Conservation (phyloP, 768 basidiomycete genomes). For the Holtermannia corniformis region DNA sequence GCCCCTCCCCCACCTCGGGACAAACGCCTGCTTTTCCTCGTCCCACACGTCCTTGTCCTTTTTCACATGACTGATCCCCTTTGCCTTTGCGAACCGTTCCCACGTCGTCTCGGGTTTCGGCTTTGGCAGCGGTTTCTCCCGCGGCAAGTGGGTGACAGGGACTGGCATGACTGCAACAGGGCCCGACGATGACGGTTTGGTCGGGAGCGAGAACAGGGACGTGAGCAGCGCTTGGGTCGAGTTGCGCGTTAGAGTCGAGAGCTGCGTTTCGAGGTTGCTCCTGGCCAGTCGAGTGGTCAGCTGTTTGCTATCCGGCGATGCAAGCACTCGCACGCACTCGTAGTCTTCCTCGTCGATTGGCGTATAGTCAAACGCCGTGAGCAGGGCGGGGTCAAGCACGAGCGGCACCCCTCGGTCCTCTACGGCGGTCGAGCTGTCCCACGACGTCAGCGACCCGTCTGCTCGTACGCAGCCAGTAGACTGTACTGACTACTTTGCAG, state of each 20-base stretch:
- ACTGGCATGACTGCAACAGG: constrained; percentile 72
- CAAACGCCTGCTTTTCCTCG: constrained; percentile 88
- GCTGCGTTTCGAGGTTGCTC: constrained; percentile 67
- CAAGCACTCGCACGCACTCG: constrained; percentile 48
- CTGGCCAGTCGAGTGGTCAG: constrained; percentile 42
- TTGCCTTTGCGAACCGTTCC: constrained; percentile 88
- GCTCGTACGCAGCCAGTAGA: background rate
- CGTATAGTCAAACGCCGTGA: constrained; percentile 80
- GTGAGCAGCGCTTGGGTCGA: constrained; percentile 73
- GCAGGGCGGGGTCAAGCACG: constrained; percentile 68
- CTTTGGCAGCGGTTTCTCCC: constrained; percentile 86
- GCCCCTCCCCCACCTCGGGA: constrained; percentile 72
- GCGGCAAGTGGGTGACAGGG: constrained; percentile 66
- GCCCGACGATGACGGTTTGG: constrained; percentile 50
- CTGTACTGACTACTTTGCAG: constrained; percentile 62
- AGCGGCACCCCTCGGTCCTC: constrained; percentile 41
- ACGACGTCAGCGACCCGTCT: constrained; percentile 6
- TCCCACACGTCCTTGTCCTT: constrained; percentile 82
- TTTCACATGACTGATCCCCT: constrained; percentile 75
- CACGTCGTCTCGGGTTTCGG: constrained; percentile 90
- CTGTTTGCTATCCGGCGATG: background rate
- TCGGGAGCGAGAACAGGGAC: constrained; percentile 73
- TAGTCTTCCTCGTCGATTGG: constrained; percentile 77
- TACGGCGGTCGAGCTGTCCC: constrained; percentile 18
- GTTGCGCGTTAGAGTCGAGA: constrained; percentile 62